phyloP scores from a whole-genome alignment of 352 stramenopile genomes.

The Globisporangium uncinulatum region DNA sequence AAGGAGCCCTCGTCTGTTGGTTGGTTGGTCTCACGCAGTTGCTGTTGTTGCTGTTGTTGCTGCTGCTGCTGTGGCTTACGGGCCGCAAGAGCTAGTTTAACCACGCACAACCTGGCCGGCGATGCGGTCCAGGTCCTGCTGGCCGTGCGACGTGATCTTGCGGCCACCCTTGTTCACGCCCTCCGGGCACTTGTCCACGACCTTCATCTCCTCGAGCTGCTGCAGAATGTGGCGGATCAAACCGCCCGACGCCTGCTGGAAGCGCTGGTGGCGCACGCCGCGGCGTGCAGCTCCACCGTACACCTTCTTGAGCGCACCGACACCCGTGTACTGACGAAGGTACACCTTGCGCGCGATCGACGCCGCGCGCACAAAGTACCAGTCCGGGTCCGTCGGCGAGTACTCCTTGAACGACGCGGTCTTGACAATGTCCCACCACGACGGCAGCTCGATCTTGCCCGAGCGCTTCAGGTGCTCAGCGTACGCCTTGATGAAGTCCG shows the following conservation, averaged over 20 bases:
- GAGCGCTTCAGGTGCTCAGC: conserved; percentile 98
- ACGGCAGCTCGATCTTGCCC: conserved; percentile 97
- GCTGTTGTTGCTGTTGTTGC: conserved; percentile 16
- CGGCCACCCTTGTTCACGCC: conserved; percentile 92
- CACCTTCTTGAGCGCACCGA: conserved; percentile 97
- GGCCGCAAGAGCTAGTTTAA: conserved; percentile 46
- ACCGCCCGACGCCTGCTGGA: conserved; percentile 93
- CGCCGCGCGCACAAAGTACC: conserved; percentile 98
- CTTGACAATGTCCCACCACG: conserved; percentile 98
- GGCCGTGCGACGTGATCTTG: conserved; percentile 94
- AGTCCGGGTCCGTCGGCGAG: conserved; percentile 96
- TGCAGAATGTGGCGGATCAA: conserved; percentile 97
- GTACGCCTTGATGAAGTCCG: conserved; percentile 98
- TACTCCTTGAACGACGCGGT: conserved; percentile 98
- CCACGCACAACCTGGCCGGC: conserved; percentile 90
- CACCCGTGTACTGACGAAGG: conserved; percentile 94
- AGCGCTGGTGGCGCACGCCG: conserved; percentile 94
- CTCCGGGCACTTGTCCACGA: conserved; percentile 93
- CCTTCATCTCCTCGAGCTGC: conserved; percentile 98
- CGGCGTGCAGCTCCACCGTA: conserved; percentile 93
- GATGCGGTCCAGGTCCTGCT: conserved; percentile 99
- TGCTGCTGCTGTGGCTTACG: not conserved
- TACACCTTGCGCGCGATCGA: conserved; percentile 99
- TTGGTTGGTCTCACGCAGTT: not conserved
- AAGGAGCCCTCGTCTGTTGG: conserved; percentile 29